Evolutionary conservation across 768 basidiomycete species (phyloP), one percentile per base, ranked within the genome.

Genomic region (Rubroboletus satanas): DNA sequence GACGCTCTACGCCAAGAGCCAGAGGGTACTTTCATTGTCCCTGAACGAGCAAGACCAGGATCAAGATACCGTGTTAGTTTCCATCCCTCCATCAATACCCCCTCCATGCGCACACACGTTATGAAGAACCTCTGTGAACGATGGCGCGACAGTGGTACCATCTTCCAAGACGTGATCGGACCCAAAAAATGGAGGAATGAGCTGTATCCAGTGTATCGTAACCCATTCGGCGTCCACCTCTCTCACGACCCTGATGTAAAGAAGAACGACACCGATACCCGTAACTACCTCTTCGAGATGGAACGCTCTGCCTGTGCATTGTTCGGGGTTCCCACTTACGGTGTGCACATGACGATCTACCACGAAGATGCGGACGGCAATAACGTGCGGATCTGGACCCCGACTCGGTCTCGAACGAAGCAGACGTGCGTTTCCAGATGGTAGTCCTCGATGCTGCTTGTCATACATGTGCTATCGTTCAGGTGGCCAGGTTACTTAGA

Each of bases 281-380:
- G 76, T 17, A 90, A 93, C 67, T 89, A 79, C 54, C 90, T 82
- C 21, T 97, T 98, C 70, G 81, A 85, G 68, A 82, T 98, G 80
- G 97, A 98, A 70, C 81, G 96, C 38, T 79, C 90, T 1, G 93
- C 93, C 3, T 93, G 90, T 67, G 81, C 88, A 0, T 73, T 98
- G 33, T 98, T 98, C 63, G 94, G 96, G 3, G 70, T 95, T 7
- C 79, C 91, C 49, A 97, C 95, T 0, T 94, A 90, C 62, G 96
- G 97, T 0, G 89, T 96, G 3, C 97, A 98, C 69, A 82, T 95
- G 84, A 90, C 83, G 18, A 81, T 85, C 49, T 92, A 83, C 65
- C 52, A 69, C 17, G 63, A 70, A 46, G 69, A 73, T 31, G 76
- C 77, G 38, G 75, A 70, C 38, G 71, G 68, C 11, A 45, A 33